Evolutionary conservation across 2,329 filamentous ascomycete species (phyloP).

Genomic region (Neocatenulostroma microsporum): DNA sequence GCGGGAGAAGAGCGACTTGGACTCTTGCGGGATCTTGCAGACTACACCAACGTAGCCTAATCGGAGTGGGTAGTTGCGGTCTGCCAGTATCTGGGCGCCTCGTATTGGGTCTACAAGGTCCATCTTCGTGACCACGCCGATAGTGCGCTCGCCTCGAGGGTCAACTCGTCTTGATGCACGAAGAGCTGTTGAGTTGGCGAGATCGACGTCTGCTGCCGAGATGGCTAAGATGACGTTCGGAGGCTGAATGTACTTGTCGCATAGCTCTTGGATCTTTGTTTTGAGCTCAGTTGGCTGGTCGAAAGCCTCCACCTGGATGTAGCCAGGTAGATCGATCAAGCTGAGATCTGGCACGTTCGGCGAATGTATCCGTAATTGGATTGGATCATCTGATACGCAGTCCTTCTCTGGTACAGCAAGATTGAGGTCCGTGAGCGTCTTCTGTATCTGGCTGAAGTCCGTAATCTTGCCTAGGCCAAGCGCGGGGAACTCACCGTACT

Average conservation of each 20-base stretch:
- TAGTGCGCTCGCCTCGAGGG: slow-evolving; percentile 87
- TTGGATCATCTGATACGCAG: slow-evolving; percentile 94
- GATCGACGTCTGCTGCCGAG: slow-evolving; percentile 91
- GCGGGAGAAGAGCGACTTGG: slow-evolving; percentile 62
- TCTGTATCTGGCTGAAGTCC: slow-evolving; percentile 86
- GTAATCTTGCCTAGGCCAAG: slow-evolving; percentile 81
- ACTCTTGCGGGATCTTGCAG: slow-evolving; percentile 63
- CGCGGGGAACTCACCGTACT: slow-evolving; percentile 95
- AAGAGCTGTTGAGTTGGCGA: slow-evolving; percentile 91
- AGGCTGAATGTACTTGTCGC: slow-evolving; percentile 94
- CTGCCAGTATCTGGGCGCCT: slow-evolving; percentile 69
- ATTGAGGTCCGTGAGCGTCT: slow-evolving; percentile 90
- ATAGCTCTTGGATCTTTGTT: slow-evolving; percentile 90
- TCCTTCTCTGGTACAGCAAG: slow-evolving; percentile 81
- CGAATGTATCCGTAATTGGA: slow-evolving; percentile 91
- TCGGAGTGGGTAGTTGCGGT: slow-evolving; percentile 90
- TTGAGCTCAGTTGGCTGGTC: slow-evolving; percentile 89
- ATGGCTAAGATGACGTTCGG: slow-evolving; percentile 97
- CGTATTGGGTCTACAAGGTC: slow-evolving; percentile 81
- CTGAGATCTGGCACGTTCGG: slow-evolving; percentile 92
- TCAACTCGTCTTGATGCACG: slow-evolving; percentile 86
- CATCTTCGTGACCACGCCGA: slow-evolving; percentile 99
- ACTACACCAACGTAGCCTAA: slow-evolving; percentile 95
- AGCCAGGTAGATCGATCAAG: slow-evolving; percentile 90
- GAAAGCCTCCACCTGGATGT: slow-evolving; percentile 89